A percentile compares a stretch with the other conserved stretches of the same genome.
Conservation (phyloP, 257 asterid genomes). For the Jacaranda copaia region DNA sequence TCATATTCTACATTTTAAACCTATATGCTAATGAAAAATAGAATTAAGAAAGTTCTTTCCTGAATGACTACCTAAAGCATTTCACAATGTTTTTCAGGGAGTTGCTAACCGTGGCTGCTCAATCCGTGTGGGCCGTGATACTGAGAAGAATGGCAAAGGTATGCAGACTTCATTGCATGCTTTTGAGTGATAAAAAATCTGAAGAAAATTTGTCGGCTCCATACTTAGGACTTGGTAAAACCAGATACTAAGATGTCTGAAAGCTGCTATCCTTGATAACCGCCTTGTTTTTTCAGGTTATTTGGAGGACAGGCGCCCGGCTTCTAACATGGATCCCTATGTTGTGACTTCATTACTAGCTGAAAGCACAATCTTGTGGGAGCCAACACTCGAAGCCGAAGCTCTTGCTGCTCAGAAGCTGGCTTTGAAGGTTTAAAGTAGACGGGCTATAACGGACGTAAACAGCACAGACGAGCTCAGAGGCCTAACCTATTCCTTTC, state of each 20-base stretch:
- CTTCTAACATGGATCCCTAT: constrained; percentile 99
- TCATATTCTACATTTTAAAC: background rate
- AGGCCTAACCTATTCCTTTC: constrained; percentile 38
- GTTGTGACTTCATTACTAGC: constrained; percentile 87
- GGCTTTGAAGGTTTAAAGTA: constrained; percentile 64
- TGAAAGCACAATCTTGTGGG: constrained; percentile 90
- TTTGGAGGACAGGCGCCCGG: constrained; percentile 98
- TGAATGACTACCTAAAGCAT: constrained; percentile 68
- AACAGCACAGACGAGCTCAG: constrained; percentile 25
- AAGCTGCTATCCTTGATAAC: background rate
- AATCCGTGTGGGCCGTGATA: constrained; percentile 99
- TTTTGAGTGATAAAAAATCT: too few species aligned
- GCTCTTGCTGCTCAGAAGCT: constrained; percentile 90
- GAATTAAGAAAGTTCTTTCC: constrained; percentile 2
- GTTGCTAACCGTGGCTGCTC: constrained; percentile 99
- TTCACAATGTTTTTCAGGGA: constrained; percentile 62
- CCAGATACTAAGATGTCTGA: background rate
- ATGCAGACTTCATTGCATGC: background rate
- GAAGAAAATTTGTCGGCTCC: too few species aligned
- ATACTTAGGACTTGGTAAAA: too few species aligned
- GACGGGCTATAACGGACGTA: too few species aligned
- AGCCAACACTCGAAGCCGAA: constrained; percentile 90
- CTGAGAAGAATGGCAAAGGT: constrained; percentile 95
- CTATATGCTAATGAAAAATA: background rate
- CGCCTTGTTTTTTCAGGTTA: constrained; percentile 57